These are phyloP conservation scores for Pythium sp. DNA, from an alignment of 352 stramenopile genomes.

Conservation along the genomic window DNA sequence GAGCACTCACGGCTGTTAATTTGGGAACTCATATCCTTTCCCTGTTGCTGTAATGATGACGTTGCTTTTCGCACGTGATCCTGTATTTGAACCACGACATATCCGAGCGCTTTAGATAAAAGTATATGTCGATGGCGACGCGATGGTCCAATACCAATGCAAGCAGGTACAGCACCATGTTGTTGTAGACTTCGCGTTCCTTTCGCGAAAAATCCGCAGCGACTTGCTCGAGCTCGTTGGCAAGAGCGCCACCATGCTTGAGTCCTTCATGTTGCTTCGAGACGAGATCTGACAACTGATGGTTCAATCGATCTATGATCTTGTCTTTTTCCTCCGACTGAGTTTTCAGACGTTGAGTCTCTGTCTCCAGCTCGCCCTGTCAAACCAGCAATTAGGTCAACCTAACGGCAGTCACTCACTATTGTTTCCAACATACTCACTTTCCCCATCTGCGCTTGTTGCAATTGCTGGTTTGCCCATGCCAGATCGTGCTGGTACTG, in stretches of 20 bases:
- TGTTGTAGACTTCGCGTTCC: constrained; percentile 18
- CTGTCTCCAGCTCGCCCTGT: neutral
- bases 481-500: constrained; percentile 3
- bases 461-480: neutral
- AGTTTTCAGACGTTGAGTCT: constrained; percentile 5
- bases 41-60: constrained; percentile 16
- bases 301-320: constrained; percentile 12
- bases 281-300: neutral
- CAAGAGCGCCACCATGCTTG: neutral
- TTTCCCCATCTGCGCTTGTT: constrained; percentile 2
- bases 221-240: constrained; percentile 9
- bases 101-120: neutral
- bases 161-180: constrained; percentile 6
- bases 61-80: constrained; percentile 21
- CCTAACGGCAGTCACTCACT: no score
- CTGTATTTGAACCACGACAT: constrained; percentile 6
- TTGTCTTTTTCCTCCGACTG: constrained; percentile 6
- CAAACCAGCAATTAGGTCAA: neutral
- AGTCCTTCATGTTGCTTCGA: neutral
- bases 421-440: neutral
- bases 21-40: constrained; percentile 15
- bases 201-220: constrained; percentile 11
- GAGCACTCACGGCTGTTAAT: constrained; percentile 20
- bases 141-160: neutral
- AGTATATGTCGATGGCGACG: neutral